These are phyloP conservation scores for Naegleria lovaniensis DNA, from an alignment of 208 protist species.

Conservation along the genomic window DNA sequence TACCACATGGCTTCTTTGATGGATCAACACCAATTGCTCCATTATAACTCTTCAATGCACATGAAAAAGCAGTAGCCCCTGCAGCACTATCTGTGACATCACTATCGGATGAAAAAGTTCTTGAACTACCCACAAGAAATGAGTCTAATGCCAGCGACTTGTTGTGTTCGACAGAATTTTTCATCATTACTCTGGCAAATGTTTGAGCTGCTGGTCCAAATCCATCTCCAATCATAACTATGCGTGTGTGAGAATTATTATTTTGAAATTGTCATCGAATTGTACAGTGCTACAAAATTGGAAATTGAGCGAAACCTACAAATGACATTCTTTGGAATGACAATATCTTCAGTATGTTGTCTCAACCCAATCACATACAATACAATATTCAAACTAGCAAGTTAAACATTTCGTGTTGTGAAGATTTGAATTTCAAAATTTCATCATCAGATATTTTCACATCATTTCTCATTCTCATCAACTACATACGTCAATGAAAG, in stretches of 20 bases:
- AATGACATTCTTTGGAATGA: slow-evolving; percentile 15
- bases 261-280: not conserved
- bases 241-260: not conserved
- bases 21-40: not conserved
- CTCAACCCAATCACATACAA: not conserved
- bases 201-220: slow-evolving; percentile 6
- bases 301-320: not conserved
- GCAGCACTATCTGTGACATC: slow-evolving; percentile 19
- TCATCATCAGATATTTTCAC: no score
- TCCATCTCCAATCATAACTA: not conserved
- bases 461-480: no score
- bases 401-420: not conserved
- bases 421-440: no score
- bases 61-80: slow-evolving; percentile 14
- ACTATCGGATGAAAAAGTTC: not conserved
- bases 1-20: not conserved
- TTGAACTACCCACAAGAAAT: not conserved
- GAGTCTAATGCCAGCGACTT: not conserved
- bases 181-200: not conserved
- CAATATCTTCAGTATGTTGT: not conserved
- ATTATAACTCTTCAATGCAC: not conserved
- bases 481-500: not conserved
- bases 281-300: not conserved
- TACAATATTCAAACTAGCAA: not conserved
- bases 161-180: not conserved